These are phyloP conservation scores for Lizonia empirigonia DNA, from an alignment of 2,329 filamentous ascomycete genomes.

Conservation along the genomic window DNA sequence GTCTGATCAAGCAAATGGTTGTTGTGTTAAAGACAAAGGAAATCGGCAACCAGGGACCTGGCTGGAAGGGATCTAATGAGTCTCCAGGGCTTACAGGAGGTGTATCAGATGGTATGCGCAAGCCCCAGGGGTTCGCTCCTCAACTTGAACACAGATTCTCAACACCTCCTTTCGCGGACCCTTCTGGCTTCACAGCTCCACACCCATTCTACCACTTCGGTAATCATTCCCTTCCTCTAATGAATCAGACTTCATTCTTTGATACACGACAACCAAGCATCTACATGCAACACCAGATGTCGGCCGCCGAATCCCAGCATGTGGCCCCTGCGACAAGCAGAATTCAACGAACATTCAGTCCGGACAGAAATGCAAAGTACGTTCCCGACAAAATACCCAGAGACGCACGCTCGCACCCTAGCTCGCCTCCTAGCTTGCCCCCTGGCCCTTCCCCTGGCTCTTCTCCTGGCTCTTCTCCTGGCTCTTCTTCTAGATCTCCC, in stretches of 20 bases:
- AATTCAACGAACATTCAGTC: background rate
- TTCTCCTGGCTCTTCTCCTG: background rate
- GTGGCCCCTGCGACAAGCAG: no score
- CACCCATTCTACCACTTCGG: background rate
- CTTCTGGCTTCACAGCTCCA: background rate
- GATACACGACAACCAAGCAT: background rate
- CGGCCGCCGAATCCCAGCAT: background rate
- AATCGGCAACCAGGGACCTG: constrained; percentile 2
- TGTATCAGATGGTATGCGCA: background rate
- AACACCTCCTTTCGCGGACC: background rate
- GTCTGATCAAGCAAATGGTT: background rate
- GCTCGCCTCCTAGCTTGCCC: no score
- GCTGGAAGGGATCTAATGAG: background rate
- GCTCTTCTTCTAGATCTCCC: background rate
- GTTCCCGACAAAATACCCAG: no score
- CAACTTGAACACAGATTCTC: background rate
- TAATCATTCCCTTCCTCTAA: background rate
- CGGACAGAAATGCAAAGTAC: background rate
- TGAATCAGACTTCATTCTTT: background rate
- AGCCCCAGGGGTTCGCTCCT: background rate
- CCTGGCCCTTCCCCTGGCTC: no score
- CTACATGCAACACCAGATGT: background rate
- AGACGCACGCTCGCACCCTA: no score
- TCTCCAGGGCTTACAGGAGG: background rate
- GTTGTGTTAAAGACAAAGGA: background rate